Percentiles rank a stretch among this genome's conserved stretches.
phyloP scores from a whole-genome alignment of 148 eudicot species.

The Rhododendron ovatum region DNA sequence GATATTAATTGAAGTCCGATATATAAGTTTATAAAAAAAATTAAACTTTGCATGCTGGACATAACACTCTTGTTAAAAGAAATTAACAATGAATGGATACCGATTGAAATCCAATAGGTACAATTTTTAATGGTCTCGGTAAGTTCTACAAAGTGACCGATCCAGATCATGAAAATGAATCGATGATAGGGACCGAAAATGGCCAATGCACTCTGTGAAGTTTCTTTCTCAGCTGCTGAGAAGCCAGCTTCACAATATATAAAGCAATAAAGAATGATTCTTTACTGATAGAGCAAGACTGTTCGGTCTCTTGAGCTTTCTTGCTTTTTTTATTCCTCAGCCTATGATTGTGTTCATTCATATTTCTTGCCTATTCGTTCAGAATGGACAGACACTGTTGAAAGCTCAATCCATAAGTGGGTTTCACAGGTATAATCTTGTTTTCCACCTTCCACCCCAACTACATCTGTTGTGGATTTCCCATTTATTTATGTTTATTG shows the following conservation, averaged over 20 bases:
- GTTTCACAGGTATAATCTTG: slow-evolving; percentile 3
- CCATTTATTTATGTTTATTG: neutral
- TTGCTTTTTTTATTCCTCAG: neutral
- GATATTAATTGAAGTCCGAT: too few relatives aligned
- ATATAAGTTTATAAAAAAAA: neutral
- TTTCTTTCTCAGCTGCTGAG: neutral
- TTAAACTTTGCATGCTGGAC: neutral
- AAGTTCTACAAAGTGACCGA: neutral
- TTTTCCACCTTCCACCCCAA: neutral
- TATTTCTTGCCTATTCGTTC: neutral
- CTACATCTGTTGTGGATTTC: neutral
- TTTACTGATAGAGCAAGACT: slow-evolving; percentile 15
- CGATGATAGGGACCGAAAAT: neutral
- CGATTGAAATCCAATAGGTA: too few relatives aligned
- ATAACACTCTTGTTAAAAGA: neutral
- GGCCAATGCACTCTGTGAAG: neutral
- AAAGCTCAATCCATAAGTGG: neutral
- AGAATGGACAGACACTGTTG: neutral
- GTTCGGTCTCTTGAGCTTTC: neutral
- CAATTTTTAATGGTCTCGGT: neutral
- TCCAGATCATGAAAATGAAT: neutral
- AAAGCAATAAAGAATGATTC: slow-evolving; percentile 11
- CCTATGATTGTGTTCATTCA: neutral
- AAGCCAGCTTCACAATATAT: neutral
- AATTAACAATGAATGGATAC: neutral